Evolutionary conservation across 2,329 filamentous ascomycete species (phyloP).

Genomic region (Pezicula rhizophila): DNA sequence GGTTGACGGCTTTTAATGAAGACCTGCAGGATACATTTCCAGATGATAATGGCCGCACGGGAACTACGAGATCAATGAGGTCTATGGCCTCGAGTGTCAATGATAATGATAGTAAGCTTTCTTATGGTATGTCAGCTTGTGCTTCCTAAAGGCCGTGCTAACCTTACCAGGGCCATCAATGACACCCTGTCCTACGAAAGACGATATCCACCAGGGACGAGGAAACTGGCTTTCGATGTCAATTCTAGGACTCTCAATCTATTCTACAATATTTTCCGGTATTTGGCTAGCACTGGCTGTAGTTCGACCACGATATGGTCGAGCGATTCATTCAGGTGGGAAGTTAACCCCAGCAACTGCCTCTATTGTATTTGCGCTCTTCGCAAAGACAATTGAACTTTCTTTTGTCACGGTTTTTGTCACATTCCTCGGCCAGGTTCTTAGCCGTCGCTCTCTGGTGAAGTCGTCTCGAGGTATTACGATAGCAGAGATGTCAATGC

Average conservation of each 20-base stretch:
- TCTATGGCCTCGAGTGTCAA: neutral
- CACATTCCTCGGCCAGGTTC: constrained; percentile 65
- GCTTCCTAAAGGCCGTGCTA: too few relatives aligned
- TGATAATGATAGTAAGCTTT: neutral
- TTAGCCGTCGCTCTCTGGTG: constrained; percentile 63
- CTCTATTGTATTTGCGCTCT: constrained; percentile 58
- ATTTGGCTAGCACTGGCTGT: constrained; percentile 61
- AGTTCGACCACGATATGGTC: constrained; percentile 56
- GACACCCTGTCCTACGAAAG: constrained; percentile 12
- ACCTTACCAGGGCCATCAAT: neutral
- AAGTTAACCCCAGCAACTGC: constrained; percentile 56
- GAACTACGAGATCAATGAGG: neutral
- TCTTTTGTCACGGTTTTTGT: constrained; percentile 75
- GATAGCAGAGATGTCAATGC: constrained; percentile 72
- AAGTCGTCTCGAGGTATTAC: constrained; percentile 58
- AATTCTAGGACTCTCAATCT: constrained; percentile 46
- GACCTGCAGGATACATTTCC: neutral
- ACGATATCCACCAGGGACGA: constrained; percentile 17
- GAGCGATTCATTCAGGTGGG: constrained; percentile 45
- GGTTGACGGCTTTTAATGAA: neutral
- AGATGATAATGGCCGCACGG: neutral
- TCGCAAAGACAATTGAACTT: constrained; percentile 73
- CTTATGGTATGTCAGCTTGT: too few relatives aligned
- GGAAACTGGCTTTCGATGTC: constrained; percentile 42
- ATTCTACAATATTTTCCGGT: constrained; percentile 58